phyloP scores from a whole-genome alignment of 345 rosid species.

The Carallia brachiata region DNA sequence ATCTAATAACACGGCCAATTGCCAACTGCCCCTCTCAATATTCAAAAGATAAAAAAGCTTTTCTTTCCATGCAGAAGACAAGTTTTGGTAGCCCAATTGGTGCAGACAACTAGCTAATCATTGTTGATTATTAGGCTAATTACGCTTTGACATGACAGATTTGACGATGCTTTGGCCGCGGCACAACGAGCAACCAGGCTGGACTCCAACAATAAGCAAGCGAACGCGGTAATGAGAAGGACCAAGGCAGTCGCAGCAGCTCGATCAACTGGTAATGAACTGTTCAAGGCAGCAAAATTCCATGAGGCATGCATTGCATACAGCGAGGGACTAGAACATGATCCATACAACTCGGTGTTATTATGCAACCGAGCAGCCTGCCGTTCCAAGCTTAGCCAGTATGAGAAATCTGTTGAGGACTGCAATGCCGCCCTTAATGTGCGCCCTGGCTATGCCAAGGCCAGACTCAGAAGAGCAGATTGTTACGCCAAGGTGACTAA shows the following conservation, averaged over 20 bases:
- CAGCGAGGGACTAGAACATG: constrained; percentile 72
- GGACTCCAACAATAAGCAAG: constrained; percentile 71
- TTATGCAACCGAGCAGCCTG: constrained; percentile 89
- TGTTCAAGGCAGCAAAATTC: constrained; percentile 54
- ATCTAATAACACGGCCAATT: no score
- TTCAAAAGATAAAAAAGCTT: no score
- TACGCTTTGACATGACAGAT: constrained; percentile 18
- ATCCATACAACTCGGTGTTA: constrained; percentile 69
- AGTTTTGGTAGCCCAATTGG: no score
- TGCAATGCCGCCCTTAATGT: constrained; percentile 63
- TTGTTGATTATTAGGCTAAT: neutral
- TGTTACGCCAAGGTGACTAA: constrained; percentile 63
- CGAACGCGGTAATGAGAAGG: constrained; percentile 37
- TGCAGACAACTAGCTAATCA: no score
- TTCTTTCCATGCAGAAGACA: no score
- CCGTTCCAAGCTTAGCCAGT: constrained; percentile 58
- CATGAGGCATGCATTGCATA: constrained; percentile 58
- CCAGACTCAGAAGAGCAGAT: constrained; percentile 84
- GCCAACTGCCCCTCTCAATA: no score
- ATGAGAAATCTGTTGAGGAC: constrained; percentile 66
- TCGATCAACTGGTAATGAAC: constrained; percentile 66
- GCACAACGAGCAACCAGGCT: constrained; percentile 65
- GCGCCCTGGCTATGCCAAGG: constrained; percentile 67
- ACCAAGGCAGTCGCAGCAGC: constrained; percentile 59
- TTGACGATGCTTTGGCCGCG: constrained; percentile 67